These are phyloP conservation scores for Pterocarpus santalinus DNA, from an alignment of 306 rosid genomes.

Conservation along the genomic window DNA sequence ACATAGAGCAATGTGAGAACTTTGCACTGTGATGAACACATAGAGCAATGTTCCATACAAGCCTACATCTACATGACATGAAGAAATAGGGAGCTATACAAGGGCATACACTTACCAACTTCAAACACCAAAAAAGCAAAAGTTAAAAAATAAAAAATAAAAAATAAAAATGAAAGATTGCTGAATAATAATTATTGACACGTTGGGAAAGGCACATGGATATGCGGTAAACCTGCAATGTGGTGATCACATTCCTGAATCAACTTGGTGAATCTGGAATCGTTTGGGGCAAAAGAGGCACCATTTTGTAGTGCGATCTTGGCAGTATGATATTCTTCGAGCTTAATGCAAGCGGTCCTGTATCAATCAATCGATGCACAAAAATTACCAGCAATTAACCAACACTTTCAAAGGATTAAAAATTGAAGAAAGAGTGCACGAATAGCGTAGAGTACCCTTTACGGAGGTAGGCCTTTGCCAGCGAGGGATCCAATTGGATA, in stretches of 20 bases:
- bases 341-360: conserved; percentile 86
- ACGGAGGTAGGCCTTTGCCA: conserved; percentile 78
- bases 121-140: not conserved
- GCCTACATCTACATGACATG: not conserved
- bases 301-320: conserved; percentile 81
- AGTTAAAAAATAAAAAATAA: not conserved
- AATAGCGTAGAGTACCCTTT: conserved; percentile 64
- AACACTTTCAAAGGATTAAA: not conserved
- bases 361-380: not conserved
- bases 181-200: not conserved
- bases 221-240: conserved; percentile 65
- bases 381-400: not conserved
- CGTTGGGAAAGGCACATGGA: conserved; percentile 10
- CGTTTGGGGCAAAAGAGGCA: conserved; percentile 64
- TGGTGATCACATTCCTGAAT: conserved; percentile 72
- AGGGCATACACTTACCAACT: not conserved
- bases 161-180: not conserved
- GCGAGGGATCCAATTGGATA: conserved; percentile 63
- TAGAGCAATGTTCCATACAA: not conserved
- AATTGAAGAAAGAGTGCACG: not conserved
- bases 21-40: not conserved
- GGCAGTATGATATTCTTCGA: conserved; percentile 91
- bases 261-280: conserved; percentile 68
- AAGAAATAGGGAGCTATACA: not conserved
- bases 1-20: not conserved